Evolutionary conservation across 768 basidiomycete genomes (phyloP).

Genomic region (Psilocybe tampanensis): DNA sequence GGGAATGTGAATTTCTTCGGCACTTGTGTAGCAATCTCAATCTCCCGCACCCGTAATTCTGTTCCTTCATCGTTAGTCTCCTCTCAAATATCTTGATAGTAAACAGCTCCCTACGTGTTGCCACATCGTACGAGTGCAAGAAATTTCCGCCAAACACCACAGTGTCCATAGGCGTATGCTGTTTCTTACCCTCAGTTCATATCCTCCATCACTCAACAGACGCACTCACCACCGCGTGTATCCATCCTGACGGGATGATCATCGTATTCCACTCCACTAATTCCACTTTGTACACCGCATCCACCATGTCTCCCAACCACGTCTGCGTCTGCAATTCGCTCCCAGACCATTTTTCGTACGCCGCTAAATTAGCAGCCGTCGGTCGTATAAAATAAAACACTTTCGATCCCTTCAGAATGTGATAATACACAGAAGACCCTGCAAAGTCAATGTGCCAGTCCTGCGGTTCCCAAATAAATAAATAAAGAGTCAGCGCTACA

Average conservation of each 20-base stretch:
- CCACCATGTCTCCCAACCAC: slow-evolving; percentile 93
- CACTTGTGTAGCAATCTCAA: slow-evolving; percentile 91
- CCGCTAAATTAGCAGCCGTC: slow-evolving; percentile 80
- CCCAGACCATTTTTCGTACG: slow-evolving; percentile 94
- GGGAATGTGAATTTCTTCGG: slow-evolving; percentile 93
- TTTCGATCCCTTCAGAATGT: slow-evolving; percentile 85
- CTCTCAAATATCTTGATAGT: neutral
- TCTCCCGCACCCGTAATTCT: slow-evolving; percentile 89
- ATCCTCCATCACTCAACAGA: neutral
- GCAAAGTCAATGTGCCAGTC: slow-evolving; percentile 99
- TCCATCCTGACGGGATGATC: slow-evolving; percentile 97
- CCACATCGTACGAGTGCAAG: slow-evolving; percentile 88
- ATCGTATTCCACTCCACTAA: slow-evolving; percentile 80
- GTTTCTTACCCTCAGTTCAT: slow-evolving; percentile 13
- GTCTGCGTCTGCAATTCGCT: slow-evolving; percentile 84
- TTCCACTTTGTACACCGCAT: slow-evolving; percentile 87
- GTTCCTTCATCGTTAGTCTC: slow-evolving; percentile 1
- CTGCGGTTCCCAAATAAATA: too few relatives aligned
- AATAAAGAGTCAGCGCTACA: too few relatives aligned
- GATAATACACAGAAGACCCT: slow-evolving; percentile 97
- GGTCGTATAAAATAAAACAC: slow-evolving; percentile 97
- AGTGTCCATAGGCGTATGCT: slow-evolving; percentile 92
- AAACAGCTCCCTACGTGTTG: slow-evolving; percentile 62
- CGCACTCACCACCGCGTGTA: slow-evolving; percentile 87
- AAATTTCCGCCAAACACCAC: slow-evolving; percentile 98